These are phyloP conservation scores for Solanum chilense DNA, from an alignment of 257 asterid species.

Conservation along the genomic window DNA sequence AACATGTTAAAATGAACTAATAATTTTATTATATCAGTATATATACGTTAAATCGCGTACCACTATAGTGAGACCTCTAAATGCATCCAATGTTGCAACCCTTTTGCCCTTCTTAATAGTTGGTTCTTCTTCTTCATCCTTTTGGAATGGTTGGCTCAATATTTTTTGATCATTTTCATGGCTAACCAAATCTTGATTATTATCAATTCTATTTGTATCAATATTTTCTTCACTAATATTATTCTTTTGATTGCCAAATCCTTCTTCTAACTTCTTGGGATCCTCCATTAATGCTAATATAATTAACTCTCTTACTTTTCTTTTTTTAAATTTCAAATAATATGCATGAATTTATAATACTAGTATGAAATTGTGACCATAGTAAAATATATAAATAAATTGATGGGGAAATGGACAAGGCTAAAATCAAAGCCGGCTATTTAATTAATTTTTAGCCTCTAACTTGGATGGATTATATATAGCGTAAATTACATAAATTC, in stretches of 20 bases:
- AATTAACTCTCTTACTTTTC: background rate
- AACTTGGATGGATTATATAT: background rate
- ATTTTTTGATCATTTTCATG: background rate
- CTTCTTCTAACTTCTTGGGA: slow-evolving; percentile 42
- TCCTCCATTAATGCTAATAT: slow-evolving; percentile 22
- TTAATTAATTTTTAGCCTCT: background rate
- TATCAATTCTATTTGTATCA: background rate
- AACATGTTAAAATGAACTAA: background rate
- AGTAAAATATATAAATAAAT: background rate
- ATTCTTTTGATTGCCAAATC: slow-evolving; percentile 10
- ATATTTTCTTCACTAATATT: background rate
- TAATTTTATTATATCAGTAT: background rate
- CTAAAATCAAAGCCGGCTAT: background rate
- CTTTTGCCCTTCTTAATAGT: slow-evolving; percentile 36
- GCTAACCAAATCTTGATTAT: background rate
- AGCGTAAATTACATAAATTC: too few species aligned
- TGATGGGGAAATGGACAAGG: background rate
- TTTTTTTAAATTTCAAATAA: background rate
- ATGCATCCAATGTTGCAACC: slow-evolving; percentile 73
- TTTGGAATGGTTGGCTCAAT: background rate
- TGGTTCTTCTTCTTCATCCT: slow-evolving; percentile 19
- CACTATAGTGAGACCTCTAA: slow-evolving; percentile 77
- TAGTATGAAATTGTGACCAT: background rate
- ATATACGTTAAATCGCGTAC: slow-evolving; percentile 10
- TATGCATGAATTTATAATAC: background rate